Conservation (phyloP, 2,329 filamentous ascomycete genomes). For the Aspergillus texensis region DNA sequence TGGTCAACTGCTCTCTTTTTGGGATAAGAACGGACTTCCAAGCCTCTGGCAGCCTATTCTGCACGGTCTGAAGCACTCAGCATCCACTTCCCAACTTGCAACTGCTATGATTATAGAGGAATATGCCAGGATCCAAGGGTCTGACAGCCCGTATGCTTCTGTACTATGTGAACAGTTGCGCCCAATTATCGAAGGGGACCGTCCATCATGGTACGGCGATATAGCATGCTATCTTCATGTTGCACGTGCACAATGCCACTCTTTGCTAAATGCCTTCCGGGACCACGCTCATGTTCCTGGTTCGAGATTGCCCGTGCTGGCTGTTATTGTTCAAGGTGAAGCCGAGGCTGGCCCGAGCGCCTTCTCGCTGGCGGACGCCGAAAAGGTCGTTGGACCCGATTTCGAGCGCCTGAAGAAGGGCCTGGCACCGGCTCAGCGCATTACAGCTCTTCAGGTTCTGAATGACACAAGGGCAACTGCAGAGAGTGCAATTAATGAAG, state of each 20-base stretch:
- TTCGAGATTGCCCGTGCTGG: constrained; percentile 74
- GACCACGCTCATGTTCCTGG: constrained; percentile 82
- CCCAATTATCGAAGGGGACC: constrained; percentile 76
- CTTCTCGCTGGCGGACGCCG: constrained; percentile 84
- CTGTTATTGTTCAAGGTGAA: constrained; percentile 92
- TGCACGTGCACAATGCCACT: constrained; percentile 86
- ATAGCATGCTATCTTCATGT: constrained; percentile 88
- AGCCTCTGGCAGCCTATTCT: constrained; percentile 67
- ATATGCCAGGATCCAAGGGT: constrained; percentile 65
- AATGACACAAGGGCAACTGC: constrained; percentile 75
- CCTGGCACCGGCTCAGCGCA: constrained; percentile 83
- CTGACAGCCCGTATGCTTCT: constrained; percentile 35
- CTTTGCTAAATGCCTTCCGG: constrained; percentile 86
- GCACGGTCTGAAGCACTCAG: constrained; percentile 69
- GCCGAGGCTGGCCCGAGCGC: constrained; percentile 87
- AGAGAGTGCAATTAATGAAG: constrained; percentile 74
- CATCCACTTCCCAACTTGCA: constrained; percentile 83
- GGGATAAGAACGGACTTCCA: constrained; percentile 60
- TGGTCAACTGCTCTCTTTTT: constrained; percentile 76
- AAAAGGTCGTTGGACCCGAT: constrained; percentile 82
- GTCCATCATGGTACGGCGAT: constrained; percentile 83
- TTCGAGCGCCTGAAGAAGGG: constrained; percentile 85
- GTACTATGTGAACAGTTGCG: constrained; percentile 63
- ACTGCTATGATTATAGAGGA: constrained; percentile 85
- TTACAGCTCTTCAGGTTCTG: constrained; percentile 79